Evolutionary conservation across 352 stramenopile species (phyloP).

Genomic region (Pythium dissotocum): DNA sequence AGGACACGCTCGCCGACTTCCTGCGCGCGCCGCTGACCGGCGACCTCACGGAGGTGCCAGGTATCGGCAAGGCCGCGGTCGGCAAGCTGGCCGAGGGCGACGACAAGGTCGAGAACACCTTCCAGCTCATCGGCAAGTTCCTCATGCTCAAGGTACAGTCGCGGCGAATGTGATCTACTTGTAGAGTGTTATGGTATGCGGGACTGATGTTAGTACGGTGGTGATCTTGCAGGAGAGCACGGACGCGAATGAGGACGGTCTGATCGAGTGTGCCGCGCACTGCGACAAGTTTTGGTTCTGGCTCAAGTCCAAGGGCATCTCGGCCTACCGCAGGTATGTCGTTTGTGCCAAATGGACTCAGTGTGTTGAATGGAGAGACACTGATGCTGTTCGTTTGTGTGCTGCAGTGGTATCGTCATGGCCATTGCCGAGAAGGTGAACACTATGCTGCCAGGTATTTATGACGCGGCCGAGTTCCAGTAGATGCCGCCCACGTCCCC

Average conservation of each 20-base stretch:
- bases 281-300: slow-evolving; percentile 97
- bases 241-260: slow-evolving; percentile 84
- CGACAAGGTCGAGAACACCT: slow-evolving; percentile 96
- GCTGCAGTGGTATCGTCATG: slow-evolving; percentile 93
- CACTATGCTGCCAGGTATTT: slow-evolving; percentile 96
- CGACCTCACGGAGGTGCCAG: slow-evolving; percentile 94
- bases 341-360: no score
- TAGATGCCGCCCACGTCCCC: slow-evolving; percentile 38
- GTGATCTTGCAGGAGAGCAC: slow-evolving; percentile 50
- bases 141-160: slow-evolving; percentile 81
- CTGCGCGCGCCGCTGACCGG: slow-evolving; percentile 89
- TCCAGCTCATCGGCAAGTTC: slow-evolving; percentile 97
- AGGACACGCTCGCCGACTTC: slow-evolving; percentile 93
- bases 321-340: slow-evolving; percentile 86
- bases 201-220: background rate
- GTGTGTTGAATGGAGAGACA: background rate
- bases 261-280: slow-evolving; percentile 93
- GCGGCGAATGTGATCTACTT: background rate
- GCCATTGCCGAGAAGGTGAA: slow-evolving; percentile 97
- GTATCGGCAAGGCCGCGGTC: slow-evolving; percentile 91
- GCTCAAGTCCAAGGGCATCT: slow-evolving; percentile 95
- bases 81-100: slow-evolving; percentile 84
- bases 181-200: background rate
- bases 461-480: slow-evolving; percentile 94
- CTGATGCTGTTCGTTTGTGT: slow-evolving; percentile 3